Percentiles rank a stretch among this genome's conserved stretches.
Evolutionary conservation across 2,329 filamentous ascomycete species (phyloP).

Genomic region (Cylindrodendrum hubeiense): DNA sequence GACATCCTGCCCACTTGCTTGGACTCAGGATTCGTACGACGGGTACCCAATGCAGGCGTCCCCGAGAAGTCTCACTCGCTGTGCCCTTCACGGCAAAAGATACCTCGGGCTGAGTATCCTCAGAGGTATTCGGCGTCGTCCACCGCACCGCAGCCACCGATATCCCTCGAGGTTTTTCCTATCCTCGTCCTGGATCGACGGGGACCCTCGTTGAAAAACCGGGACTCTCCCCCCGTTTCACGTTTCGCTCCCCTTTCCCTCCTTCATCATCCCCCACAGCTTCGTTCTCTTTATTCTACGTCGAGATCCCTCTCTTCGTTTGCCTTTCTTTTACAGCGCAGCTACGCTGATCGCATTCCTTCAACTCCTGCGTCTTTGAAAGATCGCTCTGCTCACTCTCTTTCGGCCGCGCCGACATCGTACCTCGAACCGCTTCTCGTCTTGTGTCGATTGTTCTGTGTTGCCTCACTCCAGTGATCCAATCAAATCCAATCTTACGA

Average conservation of each 20-base stretch:
- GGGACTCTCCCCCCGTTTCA: slow-evolving; percentile 36
- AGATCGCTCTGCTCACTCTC: slow-evolving; percentile 55
- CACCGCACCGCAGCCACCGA: slow-evolving; percentile 19
- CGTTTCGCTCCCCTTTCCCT: slow-evolving; percentile 29
- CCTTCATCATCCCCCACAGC: slow-evolving; percentile 39
- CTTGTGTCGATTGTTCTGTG: slow-evolving; percentile 29
- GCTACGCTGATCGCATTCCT: slow-evolving; percentile 52
- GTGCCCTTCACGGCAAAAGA: not conserved
- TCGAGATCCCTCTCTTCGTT: slow-evolving; percentile 39
- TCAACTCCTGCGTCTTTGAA: slow-evolving; percentile 62
- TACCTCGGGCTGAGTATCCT: not conserved
- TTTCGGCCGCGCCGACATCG: slow-evolving; percentile 52
- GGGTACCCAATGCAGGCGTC: slow-evolving; percentile 15
- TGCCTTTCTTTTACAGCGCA: slow-evolving; percentile 47
- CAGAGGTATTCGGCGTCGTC: slow-evolving; percentile 11
- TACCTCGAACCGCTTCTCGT: slow-evolving; percentile 34
- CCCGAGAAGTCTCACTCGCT: slow-evolving; percentile 4
- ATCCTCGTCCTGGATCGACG: slow-evolving; percentile 19
- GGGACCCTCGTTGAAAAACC: slow-evolving; percentile 39
- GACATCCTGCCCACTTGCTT: not conserved
- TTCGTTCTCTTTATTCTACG: slow-evolving; percentile 33
- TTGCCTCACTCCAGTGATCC: slow-evolving; percentile 35
- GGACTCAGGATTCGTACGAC: slow-evolving; percentile 16
- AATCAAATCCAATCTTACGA: slow-evolving; percentile 25
- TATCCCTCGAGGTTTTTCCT: not conserved